Evolutionary conservation across 192 early-diverging fungal genomes (phyloP), one percentile per base, ranked within the genome.

Genomic region (Coemansia sp.): DNA sequence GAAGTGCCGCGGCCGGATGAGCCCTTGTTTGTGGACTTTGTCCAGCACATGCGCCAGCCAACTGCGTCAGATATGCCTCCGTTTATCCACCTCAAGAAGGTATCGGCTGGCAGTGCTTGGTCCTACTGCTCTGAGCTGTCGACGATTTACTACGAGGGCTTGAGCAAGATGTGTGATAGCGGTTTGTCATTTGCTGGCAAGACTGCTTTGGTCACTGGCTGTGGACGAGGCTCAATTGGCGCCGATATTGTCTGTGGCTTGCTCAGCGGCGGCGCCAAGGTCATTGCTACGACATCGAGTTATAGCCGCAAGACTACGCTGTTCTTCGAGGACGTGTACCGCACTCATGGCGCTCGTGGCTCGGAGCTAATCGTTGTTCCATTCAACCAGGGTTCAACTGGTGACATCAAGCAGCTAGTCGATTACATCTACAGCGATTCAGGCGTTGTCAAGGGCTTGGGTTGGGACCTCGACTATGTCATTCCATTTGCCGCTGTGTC

Each of bases 401-500:
- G 93, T 77, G 97, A 98, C 81, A 87, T 92, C 7, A 78, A 86
- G 44, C 82, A 86, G 16, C 80, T 98, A 8, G 87, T 97, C 55
- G 85, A 93, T 66, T 98, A 94, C 78, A 95, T 98, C 62, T 98
- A 97, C 80, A 55, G 79, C 47, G 87, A 88, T 68, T 87, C 87
- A 69, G 73, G 53, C 13, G 50, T 43, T 8, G 49, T 20, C 24
- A 66, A 62, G 27, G 94, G 94, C 36, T 87, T 98, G 7, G 87
- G 87, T 52, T 96, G 93, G 95, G 97, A 98, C 80, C 89, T 98
- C 62, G 97, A 98, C 85, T 94, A 88, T 80, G 87, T 98, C 68
- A 86, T 97, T 70, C 97, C 97, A 16, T 97, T 98, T 85, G 97
- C 97, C 64, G 97, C 95, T 46, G 93, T 98, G 58, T 88, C 94